These are phyloP conservation scores for Colletotrichum spinosum DNA, from an alignment of 2,329 filamentous ascomycete genomes.

Conservation along the genomic window DNA sequence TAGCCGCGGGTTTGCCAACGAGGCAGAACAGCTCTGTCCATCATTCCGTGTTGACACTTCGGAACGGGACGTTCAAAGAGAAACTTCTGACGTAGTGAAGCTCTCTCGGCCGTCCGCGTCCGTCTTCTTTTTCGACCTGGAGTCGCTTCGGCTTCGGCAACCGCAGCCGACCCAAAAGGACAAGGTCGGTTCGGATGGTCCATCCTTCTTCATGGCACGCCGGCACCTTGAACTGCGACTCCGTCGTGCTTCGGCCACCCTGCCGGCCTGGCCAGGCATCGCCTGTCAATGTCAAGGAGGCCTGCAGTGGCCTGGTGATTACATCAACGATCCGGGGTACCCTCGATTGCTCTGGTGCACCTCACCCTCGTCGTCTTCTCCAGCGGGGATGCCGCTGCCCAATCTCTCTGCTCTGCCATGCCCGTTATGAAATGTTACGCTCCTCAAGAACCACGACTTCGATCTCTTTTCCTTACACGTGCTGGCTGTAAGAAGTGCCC, in stretches of 20 bases:
- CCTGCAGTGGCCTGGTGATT: constrained; percentile 32
- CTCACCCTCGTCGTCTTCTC: constrained; percentile 14
- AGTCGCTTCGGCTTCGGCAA: constrained; percentile 11
- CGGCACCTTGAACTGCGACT: constrained; percentile 2
- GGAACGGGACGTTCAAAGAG: not conserved
- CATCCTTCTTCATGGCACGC: not conserved
- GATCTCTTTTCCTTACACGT: constrained; percentile 27
- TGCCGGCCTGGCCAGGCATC: constrained; percentile 28
- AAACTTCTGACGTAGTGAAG: constrained; percentile 33
- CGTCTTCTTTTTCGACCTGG: constrained; percentile 8
- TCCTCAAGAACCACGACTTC: not conserved
- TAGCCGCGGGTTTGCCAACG: too few species aligned
- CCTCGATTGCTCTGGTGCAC: constrained; percentile 30
- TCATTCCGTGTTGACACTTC: constrained; percentile 2
- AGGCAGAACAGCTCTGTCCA: too few species aligned
- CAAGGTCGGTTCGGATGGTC: constrained; percentile 2
- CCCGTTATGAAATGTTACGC: constrained; percentile 4
- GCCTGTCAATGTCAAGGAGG: constrained; percentile 25
- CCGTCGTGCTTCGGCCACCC: constrained; percentile 25
- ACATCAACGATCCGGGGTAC: constrained; percentile 37
- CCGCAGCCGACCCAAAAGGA: constrained; percentile 7
- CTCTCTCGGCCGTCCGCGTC: not conserved
- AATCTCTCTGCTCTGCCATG: constrained; percentile 16
- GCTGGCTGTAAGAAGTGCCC: constrained; percentile 25
- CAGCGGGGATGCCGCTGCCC: constrained; percentile 21